Conservation (phyloP, 768 basidiomycete species). For the Lactifluus piperatus region DNA sequence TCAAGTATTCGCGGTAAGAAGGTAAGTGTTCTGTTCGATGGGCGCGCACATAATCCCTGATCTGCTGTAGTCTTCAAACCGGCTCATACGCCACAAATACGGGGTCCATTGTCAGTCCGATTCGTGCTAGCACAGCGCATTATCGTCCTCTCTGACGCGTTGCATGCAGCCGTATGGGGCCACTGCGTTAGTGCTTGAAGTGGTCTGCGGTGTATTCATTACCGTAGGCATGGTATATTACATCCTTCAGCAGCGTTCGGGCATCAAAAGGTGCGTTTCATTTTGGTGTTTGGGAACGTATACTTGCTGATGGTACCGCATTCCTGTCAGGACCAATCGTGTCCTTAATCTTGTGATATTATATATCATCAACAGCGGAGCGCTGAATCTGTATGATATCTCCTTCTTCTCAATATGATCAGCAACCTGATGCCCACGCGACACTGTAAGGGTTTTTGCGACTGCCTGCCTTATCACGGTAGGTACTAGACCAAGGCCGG, state of each 20-base stretch:
- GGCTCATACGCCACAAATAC: background rate
- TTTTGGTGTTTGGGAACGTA: background rate
- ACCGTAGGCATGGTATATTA: conserved; percentile 10
- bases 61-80: background rate
- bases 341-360: conserved; percentile 2
- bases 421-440: background rate
- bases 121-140: background rate
- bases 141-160: background rate
- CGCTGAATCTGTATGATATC: conserved; percentile 2
- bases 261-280: background rate
- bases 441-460: background rate
- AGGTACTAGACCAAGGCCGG: background rate
- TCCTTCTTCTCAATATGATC: background rate
- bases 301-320: background rate
- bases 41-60: background rate
- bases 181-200: background rate
- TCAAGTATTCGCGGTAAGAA: background rate
- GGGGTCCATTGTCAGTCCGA: background rate
- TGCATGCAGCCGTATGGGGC: conserved; percentile 3
- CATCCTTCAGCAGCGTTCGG: conserved; percentile 5
- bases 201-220: conserved; percentile 1
- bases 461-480: conserved; percentile 3
- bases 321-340: background rate
- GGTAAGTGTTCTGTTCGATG: background rate
- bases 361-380: conserved; percentile 9